Evolutionary conservation across 1,284 basidiomycete genomes (phyloP).

Genomic region (Apiotrichum domesticum): DNA sequence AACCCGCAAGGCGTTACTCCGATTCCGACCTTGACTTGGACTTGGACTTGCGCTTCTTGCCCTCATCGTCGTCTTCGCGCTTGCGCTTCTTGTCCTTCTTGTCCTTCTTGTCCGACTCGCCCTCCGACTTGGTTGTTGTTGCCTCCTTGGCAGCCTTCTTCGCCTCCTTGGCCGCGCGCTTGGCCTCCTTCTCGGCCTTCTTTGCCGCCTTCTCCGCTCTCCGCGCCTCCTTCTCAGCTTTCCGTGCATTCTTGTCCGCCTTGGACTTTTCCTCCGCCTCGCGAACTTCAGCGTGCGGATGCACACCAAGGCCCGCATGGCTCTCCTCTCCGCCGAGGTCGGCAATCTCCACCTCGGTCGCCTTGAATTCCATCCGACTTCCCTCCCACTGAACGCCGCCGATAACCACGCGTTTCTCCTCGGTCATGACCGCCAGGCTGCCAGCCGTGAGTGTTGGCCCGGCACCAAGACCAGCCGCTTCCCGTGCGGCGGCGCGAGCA

Average conservation of each 20-base stretch:
- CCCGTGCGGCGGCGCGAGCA: slow-evolving; percentile 24
- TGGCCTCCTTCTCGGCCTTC: slow-evolving; percentile 6
- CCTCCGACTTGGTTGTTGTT: slow-evolving; percentile 11
- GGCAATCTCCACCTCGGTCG: slow-evolving; percentile 8
- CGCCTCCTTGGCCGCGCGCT: slow-evolving; percentile 6
- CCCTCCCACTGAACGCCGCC: slow-evolving; percentile 38
- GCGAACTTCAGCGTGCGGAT: background rate
- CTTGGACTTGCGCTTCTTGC: slow-evolving; percentile 7
- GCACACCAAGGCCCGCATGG: slow-evolving; percentile 6
- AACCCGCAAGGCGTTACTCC: background rate
- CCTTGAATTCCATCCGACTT: slow-evolving; percentile 30
- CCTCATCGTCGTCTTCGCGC: slow-evolving; percentile 2
- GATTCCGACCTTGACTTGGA: background rate
- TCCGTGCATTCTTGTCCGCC: background rate
- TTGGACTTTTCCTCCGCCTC: background rate
- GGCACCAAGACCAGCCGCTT: slow-evolving; percentile 13
- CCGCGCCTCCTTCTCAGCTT: background rate
- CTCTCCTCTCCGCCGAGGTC: slow-evolving; percentile 17
- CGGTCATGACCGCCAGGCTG: slow-evolving; percentile 24
- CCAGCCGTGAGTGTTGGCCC: slow-evolving; percentile 19
- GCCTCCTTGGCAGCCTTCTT: slow-evolving; percentile 16
- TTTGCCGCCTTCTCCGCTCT: slow-evolving; percentile 5
- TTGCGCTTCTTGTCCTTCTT: slow-evolving; percentile 13
- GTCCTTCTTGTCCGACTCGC: slow-evolving; percentile 5
- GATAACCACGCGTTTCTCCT: slow-evolving; percentile 23